Evolutionary conservation across 176 grass and related monocot species (phyloP), one percentile per base, ranked within the genome.

Genomic region (Phoenix roebelenii): DNA sequence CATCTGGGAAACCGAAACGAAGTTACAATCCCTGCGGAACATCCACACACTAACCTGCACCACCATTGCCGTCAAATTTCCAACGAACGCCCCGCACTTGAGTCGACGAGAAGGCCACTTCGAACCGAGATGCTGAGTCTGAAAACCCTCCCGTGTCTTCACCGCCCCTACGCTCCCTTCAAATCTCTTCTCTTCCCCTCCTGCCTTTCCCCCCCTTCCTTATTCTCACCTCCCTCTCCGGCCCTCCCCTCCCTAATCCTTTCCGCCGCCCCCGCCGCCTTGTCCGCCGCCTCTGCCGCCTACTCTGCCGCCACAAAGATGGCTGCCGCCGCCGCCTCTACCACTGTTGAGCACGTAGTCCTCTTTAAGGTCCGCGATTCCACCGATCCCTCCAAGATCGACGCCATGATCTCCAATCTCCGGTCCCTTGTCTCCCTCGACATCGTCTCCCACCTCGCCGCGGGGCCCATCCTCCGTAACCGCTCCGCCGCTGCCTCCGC

Each of bases 381-480:
- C 35, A 44, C 35, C 35, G 35, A 44, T 14, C 35, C 35, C 35
- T 44, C 35, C 35, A 44, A 44, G 35, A 44, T 44, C 35, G 35
- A 44, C 10, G 35, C 35, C 35, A 44, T 44, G 35, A 44, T 44
- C 5, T 44, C 35, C 35, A 44, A 44, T 44, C 35, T 44, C 9
- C 2, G 35, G 35, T 44, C 35, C 10, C 35, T 44, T 9, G 35
- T 44, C 10, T 44, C 35, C 35, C 28, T 30, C 61, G 87, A 98
- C 23, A 79, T 88, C 81, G 29, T 91, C 49, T 76, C 93, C 29
- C 55, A 75, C 14, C 75, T 97, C 68, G 80, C 77, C 5, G 65
- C 3, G 83, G 50, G 15, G 73, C 83, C 54, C 9, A 44, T 44
- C 35, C 35, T 44, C 10, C 35, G 35, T 9, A 9, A 44, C 35